Evolutionary conservation across 768 basidiomycete genomes (phyloP).

Genomic region (Ramaria rubella): DNA sequence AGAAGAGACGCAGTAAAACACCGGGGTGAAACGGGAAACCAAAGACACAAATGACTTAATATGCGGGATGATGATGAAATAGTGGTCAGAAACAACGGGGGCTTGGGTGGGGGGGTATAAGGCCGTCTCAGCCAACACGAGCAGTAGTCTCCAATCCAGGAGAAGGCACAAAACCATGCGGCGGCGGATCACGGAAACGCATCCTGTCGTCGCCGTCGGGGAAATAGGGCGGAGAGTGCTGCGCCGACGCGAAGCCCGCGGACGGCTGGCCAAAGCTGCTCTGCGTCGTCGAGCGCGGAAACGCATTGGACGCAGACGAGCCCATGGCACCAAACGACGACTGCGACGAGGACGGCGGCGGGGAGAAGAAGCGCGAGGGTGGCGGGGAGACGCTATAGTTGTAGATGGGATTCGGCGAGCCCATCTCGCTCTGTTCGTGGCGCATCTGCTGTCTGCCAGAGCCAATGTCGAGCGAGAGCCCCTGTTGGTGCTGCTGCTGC

Average conservation of each 20-base stretch:
- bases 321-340: constrained; percentile 1
- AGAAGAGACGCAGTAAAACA: not conserved
- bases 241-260: constrained; percentile 26
- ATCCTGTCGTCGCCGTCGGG: constrained; percentile 21
- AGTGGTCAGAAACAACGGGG: not conserved
- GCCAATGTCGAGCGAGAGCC: not conserved
- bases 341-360: constrained; percentile 21
- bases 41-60: not conserved
- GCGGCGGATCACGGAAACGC: constrained; percentile 14
- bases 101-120: not conserved
- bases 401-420: constrained; percentile 16
- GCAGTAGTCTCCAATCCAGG: constrained; percentile 35
- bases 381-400: constrained; percentile 29
- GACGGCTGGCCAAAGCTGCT: not conserved
- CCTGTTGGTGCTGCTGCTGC: not conserved
- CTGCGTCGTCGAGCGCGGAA: not conserved
- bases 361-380: constrained; percentile 31
- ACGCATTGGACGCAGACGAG: not conserved
- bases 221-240: constrained; percentile 26
- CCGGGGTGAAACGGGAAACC: not conserved
- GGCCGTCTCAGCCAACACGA: not conserved
- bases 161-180: constrained; percentile 15
- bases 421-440: not conserved
- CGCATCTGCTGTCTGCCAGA: constrained; percentile 2
- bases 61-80: not conserved